Percentiles rank a stretch among this genome's conserved stretches.
These are phyloP conservation scores for Alternaria gansuensis DNA, from an alignment of 2,329 filamentous ascomycete genomes.

Conservation along the genomic window DNA sequence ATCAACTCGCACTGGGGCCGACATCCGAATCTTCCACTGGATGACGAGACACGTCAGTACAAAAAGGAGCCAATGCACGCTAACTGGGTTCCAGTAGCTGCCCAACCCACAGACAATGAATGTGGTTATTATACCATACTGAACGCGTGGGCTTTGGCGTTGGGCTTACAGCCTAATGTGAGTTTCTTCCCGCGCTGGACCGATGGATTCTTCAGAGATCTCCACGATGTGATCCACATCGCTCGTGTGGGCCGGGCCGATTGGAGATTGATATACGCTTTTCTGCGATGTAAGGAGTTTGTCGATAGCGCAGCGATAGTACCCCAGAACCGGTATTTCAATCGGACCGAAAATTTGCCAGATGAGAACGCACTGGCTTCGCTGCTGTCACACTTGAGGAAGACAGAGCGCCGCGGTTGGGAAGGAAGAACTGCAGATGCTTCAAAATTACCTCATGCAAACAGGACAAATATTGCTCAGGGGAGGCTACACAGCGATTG, in stretches of 20 bases:
- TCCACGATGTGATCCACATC: constrained; percentile 19
- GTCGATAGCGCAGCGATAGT: constrained; percentile 10
- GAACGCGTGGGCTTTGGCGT: constrained; percentile 35
- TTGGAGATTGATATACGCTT: constrained; percentile 28
- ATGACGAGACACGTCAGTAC: neutral
- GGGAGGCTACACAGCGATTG: neutral
- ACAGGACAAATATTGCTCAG: neutral
- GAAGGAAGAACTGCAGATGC: neutral
- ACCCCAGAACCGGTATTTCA: constrained; percentile 4
- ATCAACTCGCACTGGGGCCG: neutral
- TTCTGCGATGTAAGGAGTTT: constrained; percentile 22
- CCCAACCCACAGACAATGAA: constrained; percentile 11
- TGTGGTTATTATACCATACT: constrained; percentile 32
- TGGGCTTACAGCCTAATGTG: constrained; percentile 28
- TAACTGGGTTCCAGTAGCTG: constrained; percentile 13
- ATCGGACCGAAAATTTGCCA: neutral
- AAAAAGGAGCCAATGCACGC: neutral
- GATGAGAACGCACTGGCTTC: neutral
- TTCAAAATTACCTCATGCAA: neutral
- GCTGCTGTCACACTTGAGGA: neutral
- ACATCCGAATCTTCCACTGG: neutral
- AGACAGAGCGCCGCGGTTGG: neutral
- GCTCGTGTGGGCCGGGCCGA: constrained; percentile 19
- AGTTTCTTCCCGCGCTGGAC: constrained; percentile 15
- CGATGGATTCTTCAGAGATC: constrained; percentile 14